A percentile compares a stretch with the other conserved stretches of the same genome.
Evolutionary conservation across 495 filamentous ascomycete genomes (phyloP).

Genomic region (Usnea hakonensis): DNA sequence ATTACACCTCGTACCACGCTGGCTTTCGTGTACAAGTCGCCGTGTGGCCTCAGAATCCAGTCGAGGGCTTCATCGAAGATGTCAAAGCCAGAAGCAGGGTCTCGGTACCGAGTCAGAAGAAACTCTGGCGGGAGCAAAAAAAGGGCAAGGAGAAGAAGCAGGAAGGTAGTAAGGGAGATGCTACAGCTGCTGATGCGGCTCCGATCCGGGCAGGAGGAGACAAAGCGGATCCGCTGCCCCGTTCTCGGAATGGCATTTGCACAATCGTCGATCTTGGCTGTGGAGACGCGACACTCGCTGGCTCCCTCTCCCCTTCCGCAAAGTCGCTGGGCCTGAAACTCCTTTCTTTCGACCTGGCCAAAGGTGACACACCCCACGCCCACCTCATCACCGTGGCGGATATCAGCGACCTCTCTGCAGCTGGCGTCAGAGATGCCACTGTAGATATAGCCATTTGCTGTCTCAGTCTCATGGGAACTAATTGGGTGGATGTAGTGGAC

Average conservation of each 20-base stretch:
- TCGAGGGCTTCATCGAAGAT: constrained; percentile 67
- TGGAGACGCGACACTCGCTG: constrained; percentile 66
- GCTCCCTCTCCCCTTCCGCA: constrained; percentile 45
- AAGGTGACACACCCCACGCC: constrained; percentile 36
- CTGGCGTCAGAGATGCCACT: constrained; percentile 49
- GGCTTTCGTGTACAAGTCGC: constrained; percentile 92
- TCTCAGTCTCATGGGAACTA: constrained; percentile 95
- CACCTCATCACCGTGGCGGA: constrained; percentile 78
- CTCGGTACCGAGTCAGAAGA: constrained; percentile 16
- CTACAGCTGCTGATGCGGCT: constrained; percentile 33
- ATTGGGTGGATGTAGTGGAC: constrained; percentile 80
- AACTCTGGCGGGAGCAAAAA: constrained; percentile 21
- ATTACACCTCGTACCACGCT: constrained; percentile 89
- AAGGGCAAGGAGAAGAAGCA: constrained; percentile 28
- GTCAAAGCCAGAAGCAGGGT: constrained; percentile 52
- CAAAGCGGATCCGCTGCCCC: constrained; percentile 36
- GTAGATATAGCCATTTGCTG: constrained; percentile 90
- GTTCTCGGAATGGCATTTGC: constrained; percentile 50
- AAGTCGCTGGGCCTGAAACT: constrained; percentile 59
- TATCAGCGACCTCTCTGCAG: constrained; percentile 64
- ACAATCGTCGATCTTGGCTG: constrained; percentile 84
- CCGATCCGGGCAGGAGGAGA: background rate
- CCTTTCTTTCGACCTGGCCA: constrained; percentile 60
- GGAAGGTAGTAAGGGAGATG: constrained; percentile 20
- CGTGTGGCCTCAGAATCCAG: constrained; percentile 92